Evolutionary conservation across 805 yeast genomes (phyloP).

Genomic region (Candida piceae): DNA sequence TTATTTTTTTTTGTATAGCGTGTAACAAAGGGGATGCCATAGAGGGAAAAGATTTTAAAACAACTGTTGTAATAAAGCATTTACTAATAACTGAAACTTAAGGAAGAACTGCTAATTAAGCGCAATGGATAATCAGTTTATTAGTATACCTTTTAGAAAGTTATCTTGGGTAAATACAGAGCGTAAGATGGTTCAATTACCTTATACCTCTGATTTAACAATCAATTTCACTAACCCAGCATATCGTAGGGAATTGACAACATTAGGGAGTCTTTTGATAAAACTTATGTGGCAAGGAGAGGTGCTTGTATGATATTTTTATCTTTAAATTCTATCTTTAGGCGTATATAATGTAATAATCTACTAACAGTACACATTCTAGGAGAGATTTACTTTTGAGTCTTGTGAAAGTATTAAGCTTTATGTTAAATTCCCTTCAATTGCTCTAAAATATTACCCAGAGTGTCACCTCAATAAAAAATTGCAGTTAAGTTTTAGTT

Average conservation of each 20-base stretch:
- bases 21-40: no score
- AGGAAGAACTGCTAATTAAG: no score
- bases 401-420: constrained; percentile 15
- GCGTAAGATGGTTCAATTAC: constrained; percentile 22
- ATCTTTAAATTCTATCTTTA: no score
- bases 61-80: no score
- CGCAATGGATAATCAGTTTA: no score
- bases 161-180: constrained; percentile 16
- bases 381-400: constrained; percentile 21
- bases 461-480: constrained; percentile 9
- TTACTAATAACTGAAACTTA: no score
- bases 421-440: constrained; percentile 20
- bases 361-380: background rate
- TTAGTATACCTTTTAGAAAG: constrained; percentile 16
- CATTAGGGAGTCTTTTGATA: constrained; percentile 6
- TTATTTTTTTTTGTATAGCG: no score
- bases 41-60: no score
- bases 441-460: constrained; percentile 21
- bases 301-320: constrained; percentile 13
- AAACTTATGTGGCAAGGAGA: constrained; percentile 21
- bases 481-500: constrained; percentile 17
- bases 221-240: constrained; percentile 8
- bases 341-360: no score
- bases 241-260: background rate
- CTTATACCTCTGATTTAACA: constrained; percentile 20